Conservation (phyloP, 2,329 filamentous ascomycete genomes). For the Didymosphaeria variabile region DNA sequence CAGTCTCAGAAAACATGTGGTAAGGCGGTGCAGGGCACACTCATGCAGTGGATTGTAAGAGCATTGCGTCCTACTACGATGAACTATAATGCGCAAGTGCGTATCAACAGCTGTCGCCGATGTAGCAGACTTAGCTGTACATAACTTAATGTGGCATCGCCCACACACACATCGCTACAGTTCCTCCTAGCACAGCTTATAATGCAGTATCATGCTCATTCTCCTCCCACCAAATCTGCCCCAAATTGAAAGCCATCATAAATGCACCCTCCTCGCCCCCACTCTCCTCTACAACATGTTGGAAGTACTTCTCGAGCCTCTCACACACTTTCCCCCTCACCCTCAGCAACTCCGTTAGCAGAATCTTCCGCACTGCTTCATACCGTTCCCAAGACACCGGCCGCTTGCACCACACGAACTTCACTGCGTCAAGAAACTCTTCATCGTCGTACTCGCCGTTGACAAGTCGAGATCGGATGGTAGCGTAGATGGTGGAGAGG, state of each 20-base stretch:
- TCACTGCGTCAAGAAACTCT: not conserved
- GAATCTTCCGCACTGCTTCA: not conserved
- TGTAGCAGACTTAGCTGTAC: no score
- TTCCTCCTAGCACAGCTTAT: no score
- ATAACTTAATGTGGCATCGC: no score
- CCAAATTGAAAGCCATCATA: not conserved
- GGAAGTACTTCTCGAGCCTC: not conserved
- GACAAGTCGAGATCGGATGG: not conserved
- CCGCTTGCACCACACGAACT: not conserved
- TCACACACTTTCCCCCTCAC: not conserved
- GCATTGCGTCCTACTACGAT: no score
- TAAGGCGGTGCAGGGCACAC: not conserved
- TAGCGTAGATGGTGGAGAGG: not conserved
- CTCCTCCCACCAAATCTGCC: constrained; percentile 3
- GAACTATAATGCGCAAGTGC: no score
- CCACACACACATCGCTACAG: no score
- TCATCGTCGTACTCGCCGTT: not conserved
- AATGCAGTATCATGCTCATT: not conserved
- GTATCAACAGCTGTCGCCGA: no score
- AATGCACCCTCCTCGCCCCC: not conserved
- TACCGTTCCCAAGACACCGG: not conserved
- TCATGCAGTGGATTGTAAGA: not conserved
- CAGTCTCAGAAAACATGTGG: constrained; percentile 35
- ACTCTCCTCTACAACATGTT: not conserved
- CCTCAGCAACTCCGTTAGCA: not conserved